Evolutionary conservation across 2,329 filamentous ascomycete species (phyloP).

Genomic region (Ophiosphaerella herpotricha): DNA sequence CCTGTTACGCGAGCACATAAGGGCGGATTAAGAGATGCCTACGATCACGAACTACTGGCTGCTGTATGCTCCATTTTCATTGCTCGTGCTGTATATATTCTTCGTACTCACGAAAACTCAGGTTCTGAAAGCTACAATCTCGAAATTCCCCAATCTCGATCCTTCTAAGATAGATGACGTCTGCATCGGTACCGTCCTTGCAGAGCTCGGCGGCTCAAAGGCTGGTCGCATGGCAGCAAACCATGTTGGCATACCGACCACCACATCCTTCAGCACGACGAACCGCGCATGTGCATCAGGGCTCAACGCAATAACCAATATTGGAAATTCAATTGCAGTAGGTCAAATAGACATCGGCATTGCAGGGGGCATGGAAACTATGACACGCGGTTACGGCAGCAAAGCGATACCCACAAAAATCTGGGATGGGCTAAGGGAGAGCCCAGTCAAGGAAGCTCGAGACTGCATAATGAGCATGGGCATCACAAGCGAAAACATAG

Average conservation of each 20-base stretch:
- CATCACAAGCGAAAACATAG: constrained; percentile 86
- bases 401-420: constrained; percentile 82
- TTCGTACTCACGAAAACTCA: constrained; percentile 17
- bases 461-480: constrained; percentile 97
- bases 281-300: constrained; percentile 86
- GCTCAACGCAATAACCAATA: constrained; percentile 73
- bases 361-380: constrained; percentile 92
- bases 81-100: constrained; percentile 46
- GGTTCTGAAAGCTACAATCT: constrained; percentile 69
- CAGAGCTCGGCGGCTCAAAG: constrained; percentile 88
- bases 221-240: constrained; percentile 89
- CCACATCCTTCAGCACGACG: constrained; percentile 79
- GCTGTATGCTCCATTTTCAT: constrained; percentile 48
- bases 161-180: constrained; percentile 76
- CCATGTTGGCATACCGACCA: constrained; percentile 75
- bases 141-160: constrained; percentile 73
- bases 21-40: constrained; percentile 82
- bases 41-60: constrained; percentile 85
- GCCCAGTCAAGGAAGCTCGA: constrained; percentile 67
- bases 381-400: constrained; percentile 88
- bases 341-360: constrained; percentile 76
- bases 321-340: constrained; percentile 75
- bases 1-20: constrained; percentile 83
- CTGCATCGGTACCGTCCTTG: constrained; percentile 84
- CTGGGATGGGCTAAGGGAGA: constrained; percentile 74